Evolutionary conservation across 441 rosid species (phyloP).

Genomic region (Erodium moschatum): DNA sequence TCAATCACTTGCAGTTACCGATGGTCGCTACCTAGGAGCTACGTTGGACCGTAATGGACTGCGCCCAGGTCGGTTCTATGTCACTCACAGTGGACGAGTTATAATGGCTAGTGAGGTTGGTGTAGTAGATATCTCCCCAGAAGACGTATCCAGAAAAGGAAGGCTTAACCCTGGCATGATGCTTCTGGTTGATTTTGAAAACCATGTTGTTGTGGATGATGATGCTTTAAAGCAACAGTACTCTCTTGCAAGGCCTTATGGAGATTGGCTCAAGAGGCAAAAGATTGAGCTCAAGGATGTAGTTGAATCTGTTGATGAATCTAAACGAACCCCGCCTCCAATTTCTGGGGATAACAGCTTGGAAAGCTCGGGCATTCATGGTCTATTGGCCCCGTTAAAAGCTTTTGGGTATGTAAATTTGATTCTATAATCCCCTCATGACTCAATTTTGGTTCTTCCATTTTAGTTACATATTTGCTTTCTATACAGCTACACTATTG

Average conservation of each 20-base stretch:
- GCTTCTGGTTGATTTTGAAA: conserved; percentile 98
- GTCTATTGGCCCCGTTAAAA: conserved; percentile 83
- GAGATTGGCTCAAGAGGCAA: conserved; percentile 88
- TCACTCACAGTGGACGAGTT: conserved; percentile 82
- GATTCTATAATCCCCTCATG: not conserved
- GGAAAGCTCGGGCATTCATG: conserved; percentile 92
- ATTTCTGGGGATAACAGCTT: conserved; percentile 78
- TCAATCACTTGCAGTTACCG: conserved; percentile 63
- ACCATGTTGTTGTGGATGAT: conserved; percentile 90
- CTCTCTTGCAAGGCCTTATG: conserved; percentile 84
- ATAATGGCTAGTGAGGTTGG: conserved; percentile 99
- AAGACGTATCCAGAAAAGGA: conserved; percentile 93
- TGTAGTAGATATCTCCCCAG: conserved; percentile 89
- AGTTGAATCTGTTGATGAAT: conserved; percentile 57
- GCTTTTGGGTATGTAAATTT: conserved; percentile 78
- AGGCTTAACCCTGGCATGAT: conserved; percentile 99
- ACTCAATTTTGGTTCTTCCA: conserved; percentile 14
- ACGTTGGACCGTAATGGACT: conserved; percentile 98
- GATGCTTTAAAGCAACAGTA: conserved; percentile 94
- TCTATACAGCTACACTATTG: conserved; percentile 79
- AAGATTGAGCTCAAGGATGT: conserved; percentile 75
- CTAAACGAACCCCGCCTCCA: conserved; percentile 47
- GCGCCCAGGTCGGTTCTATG: conserved; percentile 95
- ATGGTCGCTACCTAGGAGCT: conserved; percentile 97
- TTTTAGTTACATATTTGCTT: conserved; percentile 11